Percentiles rank a stretch among this genome's conserved stretches.
Conservation (phyloP, 108 stramenopile genomes). For the Skeletonema potamos region DNA sequence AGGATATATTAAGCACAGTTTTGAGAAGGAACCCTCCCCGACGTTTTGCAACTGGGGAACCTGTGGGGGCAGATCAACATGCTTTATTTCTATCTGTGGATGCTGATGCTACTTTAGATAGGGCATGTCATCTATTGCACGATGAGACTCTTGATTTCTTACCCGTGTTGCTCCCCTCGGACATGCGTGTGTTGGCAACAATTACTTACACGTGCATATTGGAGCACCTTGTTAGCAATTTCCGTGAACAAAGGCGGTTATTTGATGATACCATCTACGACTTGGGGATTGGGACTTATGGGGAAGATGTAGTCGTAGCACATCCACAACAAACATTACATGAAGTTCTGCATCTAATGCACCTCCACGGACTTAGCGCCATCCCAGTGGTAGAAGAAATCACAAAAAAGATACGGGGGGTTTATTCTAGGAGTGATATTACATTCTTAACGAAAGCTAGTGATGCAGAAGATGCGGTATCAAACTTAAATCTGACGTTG, state of each 20-base stretch:
- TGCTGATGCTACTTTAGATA: slow-evolving; percentile 70
- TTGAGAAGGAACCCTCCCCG: slow-evolving; percentile 35
- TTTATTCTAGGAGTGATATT: slow-evolving; percentile 87
- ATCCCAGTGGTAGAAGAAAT: slow-evolving; percentile 84
- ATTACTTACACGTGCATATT: slow-evolving; percentile 88
- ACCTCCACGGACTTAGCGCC: slow-evolving; percentile 66
- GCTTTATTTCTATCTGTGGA: slow-evolving; percentile 61
- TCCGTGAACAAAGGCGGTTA: slow-evolving; percentile 92
- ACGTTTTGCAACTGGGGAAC: slow-evolving; percentile 21
- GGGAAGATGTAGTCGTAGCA: slow-evolving; percentile 78
- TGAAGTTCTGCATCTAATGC: slow-evolving; percentile 78
- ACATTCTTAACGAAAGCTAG: slow-evolving; percentile 89
- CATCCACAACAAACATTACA: slow-evolving; percentile 73
- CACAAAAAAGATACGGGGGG: slow-evolving; percentile 62
- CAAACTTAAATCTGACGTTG: slow-evolving; percentile 78
- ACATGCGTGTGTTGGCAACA: slow-evolving; percentile 83
- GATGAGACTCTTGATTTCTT: slow-evolving; percentile 69
- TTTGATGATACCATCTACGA: slow-evolving; percentile 94
- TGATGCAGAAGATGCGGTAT: slow-evolving; percentile 91
- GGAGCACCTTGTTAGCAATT: slow-evolving; percentile 91
- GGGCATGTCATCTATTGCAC: slow-evolving; percentile 73
- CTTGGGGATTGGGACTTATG: slow-evolving; percentile 91
- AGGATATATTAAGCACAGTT: slow-evolving; percentile 42
- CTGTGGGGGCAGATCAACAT: slow-evolving; percentile 35
- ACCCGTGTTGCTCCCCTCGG: slow-evolving; percentile 83